Evolutionary conservation across 2,329 filamentous ascomycete species (phyloP).

Genomic region (Stagonosporopsis cucurbitacearum): DNA sequence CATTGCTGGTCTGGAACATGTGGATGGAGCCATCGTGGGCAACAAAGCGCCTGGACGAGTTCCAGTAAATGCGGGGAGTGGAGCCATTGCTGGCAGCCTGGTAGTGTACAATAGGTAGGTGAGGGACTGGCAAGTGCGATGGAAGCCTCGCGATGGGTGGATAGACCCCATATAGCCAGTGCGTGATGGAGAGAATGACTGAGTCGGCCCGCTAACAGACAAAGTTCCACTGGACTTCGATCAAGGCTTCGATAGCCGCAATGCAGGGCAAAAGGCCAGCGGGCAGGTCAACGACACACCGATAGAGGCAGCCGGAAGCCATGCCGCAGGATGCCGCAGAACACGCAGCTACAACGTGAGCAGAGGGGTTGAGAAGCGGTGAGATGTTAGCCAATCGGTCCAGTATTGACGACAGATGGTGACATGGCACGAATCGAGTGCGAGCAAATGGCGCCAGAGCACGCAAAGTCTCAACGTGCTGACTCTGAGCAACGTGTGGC

Average conservation of each 20-base stretch:
- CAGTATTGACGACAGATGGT: constrained; percentile 21
- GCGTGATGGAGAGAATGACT: neutral
- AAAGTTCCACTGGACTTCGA: neutral
- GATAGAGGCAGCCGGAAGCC: constrained; percentile 1
- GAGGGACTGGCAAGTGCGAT: neutral
- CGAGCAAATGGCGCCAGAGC: constrained; percentile 24
- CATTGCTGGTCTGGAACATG: neutral
- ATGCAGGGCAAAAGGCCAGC: constrained; percentile 18
- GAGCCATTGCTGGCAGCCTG: neutral
- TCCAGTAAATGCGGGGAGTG: constrained; percentile 4
- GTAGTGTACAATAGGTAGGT: no score
- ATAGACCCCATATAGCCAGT: neutral
- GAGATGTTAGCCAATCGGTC: constrained; percentile 11
- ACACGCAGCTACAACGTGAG: neutral
- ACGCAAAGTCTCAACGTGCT: constrained; percentile 24
- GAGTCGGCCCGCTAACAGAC: constrained; percentile 2
- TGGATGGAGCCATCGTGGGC: neutral
- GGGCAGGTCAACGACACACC: neutral
- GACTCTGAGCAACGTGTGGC: constrained; percentile 27
- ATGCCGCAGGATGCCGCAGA: constrained; percentile 3
- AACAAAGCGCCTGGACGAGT: neutral
- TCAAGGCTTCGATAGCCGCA: constrained; percentile 16
- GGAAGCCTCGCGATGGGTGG: neutral
- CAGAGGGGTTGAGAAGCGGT: constrained; percentile 10
- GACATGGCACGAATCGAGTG: constrained; percentile 23